Conservation (phyloP, 2,329 filamentous ascomycete species). For the Colletotrichum limetticola region DNA sequence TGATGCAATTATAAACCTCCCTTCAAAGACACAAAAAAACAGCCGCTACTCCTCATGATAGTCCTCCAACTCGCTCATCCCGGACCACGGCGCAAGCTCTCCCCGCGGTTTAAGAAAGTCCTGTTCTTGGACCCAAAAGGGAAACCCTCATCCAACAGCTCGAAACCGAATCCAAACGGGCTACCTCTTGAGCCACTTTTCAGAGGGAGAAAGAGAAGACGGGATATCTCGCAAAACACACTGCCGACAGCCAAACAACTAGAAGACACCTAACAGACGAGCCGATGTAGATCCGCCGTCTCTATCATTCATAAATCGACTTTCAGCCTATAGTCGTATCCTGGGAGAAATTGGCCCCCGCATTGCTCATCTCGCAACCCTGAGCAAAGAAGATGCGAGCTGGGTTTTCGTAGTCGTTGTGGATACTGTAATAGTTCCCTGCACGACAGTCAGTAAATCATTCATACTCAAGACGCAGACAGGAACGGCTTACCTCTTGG, state of each 20-base stretch:
- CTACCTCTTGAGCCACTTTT: background rate
- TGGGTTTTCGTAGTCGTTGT: slow-evolving; percentile 77
- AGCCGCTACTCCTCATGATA: background rate
- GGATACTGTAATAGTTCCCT: slow-evolving; percentile 96
- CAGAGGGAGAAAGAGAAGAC: background rate
- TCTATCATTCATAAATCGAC: background rate
- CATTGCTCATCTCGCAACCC: slow-evolving; percentile 69
- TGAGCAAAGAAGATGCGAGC: slow-evolving; percentile 94
- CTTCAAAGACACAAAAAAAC: background rate
- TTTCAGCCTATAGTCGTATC: slow-evolving; percentile 30
- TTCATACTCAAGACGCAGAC: slow-evolving; percentile 3
- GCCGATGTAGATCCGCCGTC: background rate
- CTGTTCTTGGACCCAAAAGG: background rate
- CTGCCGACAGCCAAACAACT: background rate
- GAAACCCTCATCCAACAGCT: background rate
- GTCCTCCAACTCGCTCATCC: background rate
- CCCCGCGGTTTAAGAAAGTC: background rate
- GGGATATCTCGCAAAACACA: background rate
- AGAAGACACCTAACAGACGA: background rate
- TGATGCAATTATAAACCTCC: background rate
- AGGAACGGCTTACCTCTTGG: slow-evolving; percentile 79
- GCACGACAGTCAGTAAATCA: slow-evolving; percentile 13
- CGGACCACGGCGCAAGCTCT: background rate
- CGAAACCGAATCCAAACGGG: background rate
- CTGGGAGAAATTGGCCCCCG: slow-evolving; percentile 6